Conservation (phyloP, 805 yeast species). For the Candida corydali region DNA sequence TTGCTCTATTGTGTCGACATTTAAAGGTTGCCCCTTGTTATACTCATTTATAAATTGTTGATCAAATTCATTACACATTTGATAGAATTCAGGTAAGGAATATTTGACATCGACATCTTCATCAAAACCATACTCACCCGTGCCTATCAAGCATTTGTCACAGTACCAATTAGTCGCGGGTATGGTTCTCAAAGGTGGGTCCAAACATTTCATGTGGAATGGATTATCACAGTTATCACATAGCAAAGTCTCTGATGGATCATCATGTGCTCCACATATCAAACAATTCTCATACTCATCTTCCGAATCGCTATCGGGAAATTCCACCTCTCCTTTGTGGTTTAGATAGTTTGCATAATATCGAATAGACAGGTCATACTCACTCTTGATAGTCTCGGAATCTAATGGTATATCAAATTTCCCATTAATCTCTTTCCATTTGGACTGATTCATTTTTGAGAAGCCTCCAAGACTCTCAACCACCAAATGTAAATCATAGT, state of each 20-base stretch:
- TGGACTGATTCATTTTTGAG: conserved; percentile 13
- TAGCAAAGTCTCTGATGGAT: conserved; percentile 45
- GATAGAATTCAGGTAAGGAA: conserved; percentile 56
- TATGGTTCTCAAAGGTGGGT: conserved; percentile 46
- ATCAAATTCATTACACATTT: conserved; percentile 48
- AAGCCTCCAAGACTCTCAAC: conserved; percentile 24
- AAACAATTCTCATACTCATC: conserved; percentile 38
- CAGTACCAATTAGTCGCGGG: conserved; percentile 77
- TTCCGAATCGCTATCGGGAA: conserved; percentile 29
- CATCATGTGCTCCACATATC: conserved; percentile 44
- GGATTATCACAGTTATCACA: conserved; percentile 76
- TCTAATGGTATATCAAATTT: conserved; percentile 18
- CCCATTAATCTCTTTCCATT: conserved; percentile 21
- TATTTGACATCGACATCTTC: conserved; percentile 53
- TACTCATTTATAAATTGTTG: conserved; percentile 35
- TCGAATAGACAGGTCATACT: conserved; percentile 21
- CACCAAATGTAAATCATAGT: conserved; percentile 36
- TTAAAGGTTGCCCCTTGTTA: conserved; percentile 27
- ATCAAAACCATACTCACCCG: conserved; percentile 85
- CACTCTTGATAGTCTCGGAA: conserved; percentile 16
- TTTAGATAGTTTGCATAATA: conserved; percentile 31
- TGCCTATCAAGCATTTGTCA: conserved; percentile 77
- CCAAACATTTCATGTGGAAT: conserved; percentile 67
- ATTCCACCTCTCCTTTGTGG: conserved; percentile 19
- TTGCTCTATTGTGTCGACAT: conserved; percentile 48